Evolutionary conservation across 768 basidiomycete species (phyloP).

Genomic region (Leccinum sublutescens): DNA sequence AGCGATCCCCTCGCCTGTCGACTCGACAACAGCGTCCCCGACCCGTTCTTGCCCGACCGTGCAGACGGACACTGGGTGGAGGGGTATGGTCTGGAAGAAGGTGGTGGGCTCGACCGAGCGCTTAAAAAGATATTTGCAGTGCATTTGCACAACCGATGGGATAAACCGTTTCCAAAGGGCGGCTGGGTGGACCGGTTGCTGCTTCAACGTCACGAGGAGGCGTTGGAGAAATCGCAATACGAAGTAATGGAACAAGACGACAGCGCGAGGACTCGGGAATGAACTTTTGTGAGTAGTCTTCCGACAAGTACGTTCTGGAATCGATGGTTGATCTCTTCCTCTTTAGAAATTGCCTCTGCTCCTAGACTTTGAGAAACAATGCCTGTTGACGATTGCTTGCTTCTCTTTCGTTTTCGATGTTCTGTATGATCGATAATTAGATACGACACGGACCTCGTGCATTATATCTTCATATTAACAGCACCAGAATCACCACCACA

Average conservation of each 20-base stretch:
- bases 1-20: slow-evolving; percentile 88
- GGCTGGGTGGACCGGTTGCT: slow-evolving; percentile 89
- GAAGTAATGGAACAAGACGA: neutral
- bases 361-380: neutral
- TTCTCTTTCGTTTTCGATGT: neutral
- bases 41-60: slow-evolving; percentile 72
- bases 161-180: slow-evolving; percentile 70
- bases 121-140: slow-evolving; percentile 79
- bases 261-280: neutral
- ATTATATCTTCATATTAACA: neutral
- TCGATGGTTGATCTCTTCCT: neutral
- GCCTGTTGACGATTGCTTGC: neutral
- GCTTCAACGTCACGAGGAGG: slow-evolving; percentile 56
- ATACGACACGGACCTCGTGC: neutral
- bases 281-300: neutral
- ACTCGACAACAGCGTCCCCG: slow-evolving; percentile 87
- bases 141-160: slow-evolving; percentile 96
- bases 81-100: slow-evolving; percentile 50
- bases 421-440: neutral
- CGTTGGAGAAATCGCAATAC: slow-evolving; percentile 11
- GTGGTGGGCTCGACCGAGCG: slow-evolving; percentile 58
- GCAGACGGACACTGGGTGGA: slow-evolving; percentile 60
- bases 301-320: neutral
- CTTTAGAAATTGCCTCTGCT: neutral
- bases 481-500: neutral